Base-by-base conservation (phyloP, 371 early-diverging fungal species). In the Basidiobolus meristosporus region DNA sequence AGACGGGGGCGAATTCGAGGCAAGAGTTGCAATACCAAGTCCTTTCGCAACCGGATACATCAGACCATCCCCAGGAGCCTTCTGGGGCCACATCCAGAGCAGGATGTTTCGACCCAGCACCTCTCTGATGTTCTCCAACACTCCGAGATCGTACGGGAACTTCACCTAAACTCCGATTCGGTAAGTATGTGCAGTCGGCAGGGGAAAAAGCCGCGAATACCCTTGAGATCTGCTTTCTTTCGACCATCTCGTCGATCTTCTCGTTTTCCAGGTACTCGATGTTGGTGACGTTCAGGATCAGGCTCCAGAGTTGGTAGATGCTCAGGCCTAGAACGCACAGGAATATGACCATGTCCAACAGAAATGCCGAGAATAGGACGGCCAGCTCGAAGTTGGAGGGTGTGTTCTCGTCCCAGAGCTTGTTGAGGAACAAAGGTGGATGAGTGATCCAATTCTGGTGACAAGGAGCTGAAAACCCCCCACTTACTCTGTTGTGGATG, bases 131-230 rank as follows among this genome's bases (percentile, higher is more conserved):
- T 95, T 95, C 34, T 64, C 61, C 41, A 64, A 47, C 4, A 68
- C 42, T 3, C 98, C 97, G 38, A 96, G 55, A 57, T 98, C 81
- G 60, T 95, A 99, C 1, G 99, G 98, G 56, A 78, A 87, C 36
- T 54, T 58, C 10, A 66, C 56, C 73, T 74, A 50, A 11, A n/a
- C 17, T 28, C 28, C 43, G 34, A 18, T 7, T n/a, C 14, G 12
- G 5, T 39, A 21, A 18, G 20, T n/a, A 34, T 37, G 15, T 29
- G 19, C 31, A 16, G 12, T 29, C 16, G 11, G 36, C 19, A 41
- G 28, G 33, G 9, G 41, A 16, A 33, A 17, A 51, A 10, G 33
- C 23, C 2, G 20, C 36, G 45, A 63, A 46, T 68, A 68, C 64
- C 60, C 59, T 60, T 41, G 54, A 62, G 44, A 75, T 61, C 51